A percentile compares a stretch with the other conserved stretches of the same genome.
Evolutionary conservation across 805 yeast species (phyloP).

Genomic region (Yamadazyma nakazawae): DNA sequence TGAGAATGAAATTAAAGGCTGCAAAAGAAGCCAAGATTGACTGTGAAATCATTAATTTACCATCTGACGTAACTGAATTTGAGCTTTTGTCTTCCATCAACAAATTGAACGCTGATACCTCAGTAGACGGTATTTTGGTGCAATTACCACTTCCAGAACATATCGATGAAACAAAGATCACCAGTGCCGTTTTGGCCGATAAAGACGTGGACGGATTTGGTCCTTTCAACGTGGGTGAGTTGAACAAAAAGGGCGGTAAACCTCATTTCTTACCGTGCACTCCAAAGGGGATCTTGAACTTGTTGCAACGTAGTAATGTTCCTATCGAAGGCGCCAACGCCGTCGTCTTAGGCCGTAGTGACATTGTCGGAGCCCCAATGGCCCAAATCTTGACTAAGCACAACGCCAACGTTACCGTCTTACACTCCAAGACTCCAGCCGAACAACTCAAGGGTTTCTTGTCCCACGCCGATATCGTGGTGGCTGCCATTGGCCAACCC

Average conservation of each 20-base stretch:
- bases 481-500: slow-evolving; percentile 75
- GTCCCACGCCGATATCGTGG: slow-evolving; percentile 67
- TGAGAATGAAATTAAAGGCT: slow-evolving; percentile 75
- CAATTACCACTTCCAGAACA: slow-evolving; percentile 77
- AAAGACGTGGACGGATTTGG: slow-evolving; percentile 88
- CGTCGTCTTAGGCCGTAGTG: slow-evolving; percentile 83
- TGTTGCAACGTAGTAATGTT: slow-evolving; percentile 56
- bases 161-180: slow-evolving; percentile 62
- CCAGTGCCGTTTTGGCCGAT: slow-evolving; percentile 59
- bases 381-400: slow-evolving; percentile 66
- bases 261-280: slow-evolving; percentile 80
- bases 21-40: slow-evolving; percentile 66
- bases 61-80: slow-evolving; percentile 53
- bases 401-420: slow-evolving; percentile 72
- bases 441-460: slow-evolving; percentile 46
- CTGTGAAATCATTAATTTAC: slow-evolving; percentile 58
- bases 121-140: slow-evolving; percentile 69
- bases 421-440: slow-evolving; percentile 64
- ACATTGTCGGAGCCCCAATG: slow-evolving; percentile 81
- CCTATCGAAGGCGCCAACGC: slow-evolving; percentile 63
- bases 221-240: slow-evolving; percentile 72
- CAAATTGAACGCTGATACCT: slow-evolving; percentile 52
- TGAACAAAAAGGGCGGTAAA: slow-evolving; percentile 67
- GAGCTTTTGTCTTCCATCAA: slow-evolving; percentile 53
- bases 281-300: slow-evolving; percentile 73